A percentile compares a stretch with the other conserved stretches of the same genome.
Evolutionary conservation across 805 yeast species (phyloP).

Genomic region (Saccharomyces kudriavzevii): DNA sequence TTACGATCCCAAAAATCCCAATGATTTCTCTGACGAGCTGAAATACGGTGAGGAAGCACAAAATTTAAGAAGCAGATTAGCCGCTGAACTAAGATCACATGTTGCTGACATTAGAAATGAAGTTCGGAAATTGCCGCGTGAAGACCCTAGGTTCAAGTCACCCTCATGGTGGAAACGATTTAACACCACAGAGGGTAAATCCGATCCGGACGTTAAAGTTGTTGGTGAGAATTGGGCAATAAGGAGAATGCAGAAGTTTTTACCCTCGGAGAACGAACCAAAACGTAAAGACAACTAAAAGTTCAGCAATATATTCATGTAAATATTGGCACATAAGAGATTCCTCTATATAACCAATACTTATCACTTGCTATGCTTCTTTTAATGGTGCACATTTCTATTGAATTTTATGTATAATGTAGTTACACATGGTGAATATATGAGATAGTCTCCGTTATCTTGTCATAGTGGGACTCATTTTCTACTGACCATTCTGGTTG

Average conservation of each 20-base stretch:
- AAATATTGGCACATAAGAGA: neutral
- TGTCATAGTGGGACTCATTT: neutral
- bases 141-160: conserved; percentile 59
- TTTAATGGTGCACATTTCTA: neutral
- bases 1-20: conserved; percentile 41
- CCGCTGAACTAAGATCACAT: conserved; percentile 56
- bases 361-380: neutral
- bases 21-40: conserved; percentile 54
- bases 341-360: neutral
- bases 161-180: conserved; percentile 71
- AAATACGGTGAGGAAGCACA: conserved; percentile 58
- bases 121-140: conserved; percentile 41
- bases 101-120: conserved; percentile 43
- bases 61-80: conserved; percentile 59
- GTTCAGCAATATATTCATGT: neutral
- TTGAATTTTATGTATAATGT: neutral
- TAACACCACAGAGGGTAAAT: conserved; percentile 55
- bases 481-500: conserved; percentile 34
- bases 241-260: conserved; percentile 50
- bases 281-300: neutral
- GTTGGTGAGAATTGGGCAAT: conserved; percentile 82
- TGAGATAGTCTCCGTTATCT: neutral
- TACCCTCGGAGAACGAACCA: conserved; percentile 4
- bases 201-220: conserved; percentile 61
- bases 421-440: neutral